Base-by-base conservation (phyloP, 108 stramenopile species). In the Parietichytrium sp. region DNA sequence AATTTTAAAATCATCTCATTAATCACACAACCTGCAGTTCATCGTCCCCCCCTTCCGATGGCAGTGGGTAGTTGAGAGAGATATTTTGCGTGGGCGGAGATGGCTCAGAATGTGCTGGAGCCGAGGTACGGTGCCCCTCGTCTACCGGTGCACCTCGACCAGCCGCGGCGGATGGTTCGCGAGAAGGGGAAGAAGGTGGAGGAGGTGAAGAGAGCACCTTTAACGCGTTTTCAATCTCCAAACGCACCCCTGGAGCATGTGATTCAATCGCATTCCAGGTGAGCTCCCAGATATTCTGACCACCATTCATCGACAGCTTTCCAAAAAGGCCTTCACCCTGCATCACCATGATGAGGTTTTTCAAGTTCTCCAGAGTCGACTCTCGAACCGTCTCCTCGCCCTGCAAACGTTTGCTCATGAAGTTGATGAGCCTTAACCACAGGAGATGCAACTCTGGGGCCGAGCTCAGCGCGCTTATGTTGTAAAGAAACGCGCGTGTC, bases 331-430 rank as follows among this genome's bases (percentile, higher is more conserved):
- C 33, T 25, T 72, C 61, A 25, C 38, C 61, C 42, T 72, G 61
- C 61, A 72, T 72, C n/a, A 72, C 61, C 61, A 72, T 72, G 4
- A 72, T 25, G 8, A 72, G 61, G 20, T 72, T 72, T n/a, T 42
- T 33, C 6, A 72, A 27, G 61, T 45, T 72, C 42, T 72, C 61
- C 1, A 72, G 61, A n/a, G 61, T 72, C 38, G 38, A 45, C 25
- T 72, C 61, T n/a, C 61, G 61, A 16, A 72, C 42, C 10, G 33
- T 72, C 6, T 25, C 61, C 38, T 23, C 42, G n/a, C 33, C 10
- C 13, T 33, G 23, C 10, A 72, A 42, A 6, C 20, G 38, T 42
- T 27, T 72, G 61, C 61, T 72, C 6, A 25, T 72, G 6, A 72
- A 10, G 6, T 10, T 72, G 29, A 72, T 42, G 1, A 42, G 36